These are phyloP conservation scores for Porogramme epimiltina DNA, from an alignment of 1,284 basidiomycete genomes.

Conservation along the genomic window DNA sequence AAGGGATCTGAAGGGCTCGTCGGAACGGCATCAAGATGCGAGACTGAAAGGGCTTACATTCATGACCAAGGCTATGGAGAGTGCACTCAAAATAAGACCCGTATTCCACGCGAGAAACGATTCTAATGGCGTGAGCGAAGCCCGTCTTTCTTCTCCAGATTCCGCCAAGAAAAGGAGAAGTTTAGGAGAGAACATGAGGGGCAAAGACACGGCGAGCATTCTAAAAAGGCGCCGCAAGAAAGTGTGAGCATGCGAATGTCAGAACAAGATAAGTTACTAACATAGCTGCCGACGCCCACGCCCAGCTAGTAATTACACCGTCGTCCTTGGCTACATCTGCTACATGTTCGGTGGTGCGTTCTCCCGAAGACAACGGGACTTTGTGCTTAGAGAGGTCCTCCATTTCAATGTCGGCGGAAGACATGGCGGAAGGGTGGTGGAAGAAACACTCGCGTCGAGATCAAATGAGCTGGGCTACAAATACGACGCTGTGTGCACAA, in stretches of 20 bases:
- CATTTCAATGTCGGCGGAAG: conserved; percentile 31
- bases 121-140: conserved; percentile 62
- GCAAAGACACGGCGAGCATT: conserved; percentile 42
- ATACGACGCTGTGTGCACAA: not conserved
- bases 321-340: conserved; percentile 15
- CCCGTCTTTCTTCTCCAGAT: conserved; percentile 39
- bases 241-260: not conserved
- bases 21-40: conserved; percentile 24
- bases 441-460: too few species aligned
- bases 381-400: conserved; percentile 27
- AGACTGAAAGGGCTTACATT: conserved; percentile 44
- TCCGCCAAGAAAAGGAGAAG: conserved; percentile 63
- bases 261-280: conserved; percentile 26
- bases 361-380: not conserved
- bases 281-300: conserved; percentile 46
- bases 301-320: conserved; percentile 43
- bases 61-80: conserved; percentile 58
- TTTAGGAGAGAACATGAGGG: conserved; percentile 57
- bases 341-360: not conserved
- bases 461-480: not conserved
- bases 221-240: conserved; percentile 28
- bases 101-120: conserved; percentile 63
- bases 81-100: conserved; percentile 57
- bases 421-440: not conserved
- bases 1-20: conserved; percentile 25